Percentiles rank a stretch among this genome's conserved stretches.
Conservation (phyloP, 495 filamentous ascomycete genomes). For the Aspergillus hancockii region DNA sequence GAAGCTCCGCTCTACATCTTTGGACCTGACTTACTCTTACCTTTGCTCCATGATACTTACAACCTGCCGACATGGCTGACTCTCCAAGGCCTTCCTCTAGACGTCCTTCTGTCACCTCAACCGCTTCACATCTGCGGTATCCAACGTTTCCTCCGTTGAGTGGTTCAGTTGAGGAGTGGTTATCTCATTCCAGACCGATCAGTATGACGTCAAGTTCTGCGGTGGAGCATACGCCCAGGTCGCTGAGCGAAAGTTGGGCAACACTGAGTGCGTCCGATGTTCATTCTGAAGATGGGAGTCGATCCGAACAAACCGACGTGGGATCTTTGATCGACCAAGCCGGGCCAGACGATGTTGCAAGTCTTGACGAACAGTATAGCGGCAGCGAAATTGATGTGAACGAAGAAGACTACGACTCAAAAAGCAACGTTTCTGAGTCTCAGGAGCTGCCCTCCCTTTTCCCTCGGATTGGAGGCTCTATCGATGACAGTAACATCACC, state of each 20-base stretch:
- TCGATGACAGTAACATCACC: constrained; percentile 48
- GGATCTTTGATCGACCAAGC: constrained; percentile 48
- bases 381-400: constrained; percentile 37
- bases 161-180: constrained; percentile 50
- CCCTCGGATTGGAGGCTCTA: constrained; percentile 29
- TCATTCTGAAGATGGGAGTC: constrained; percentile 47
- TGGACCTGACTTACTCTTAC: constrained; percentile 20
- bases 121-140: constrained; percentile 42
- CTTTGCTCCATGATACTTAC: constrained; percentile 25
- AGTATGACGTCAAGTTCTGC: constrained; percentile 40
- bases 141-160: constrained; percentile 48
- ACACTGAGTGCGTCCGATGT: constrained; percentile 47
- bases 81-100: constrained; percentile 37
- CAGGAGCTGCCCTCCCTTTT: constrained; percentile 48
- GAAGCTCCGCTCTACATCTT: constrained; percentile 19
- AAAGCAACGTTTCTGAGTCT: constrained; percentile 37
- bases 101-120: constrained; percentile 29
- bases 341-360: constrained; percentile 48
- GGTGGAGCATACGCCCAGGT: constrained; percentile 26
- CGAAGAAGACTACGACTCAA: constrained; percentile 34
- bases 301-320: constrained; percentile 46
- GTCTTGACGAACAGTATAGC: constrained; percentile 46
- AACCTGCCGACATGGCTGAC: constrained; percentile 42
- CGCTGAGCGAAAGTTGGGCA: constrained; percentile 51
- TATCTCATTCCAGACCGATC: constrained; percentile 47